Evolutionary conservation across 345 rosid genomes (phyloP), one percentile per base, ranked within the genome.

Genomic region (Ailanthus altissimus): DNA sequence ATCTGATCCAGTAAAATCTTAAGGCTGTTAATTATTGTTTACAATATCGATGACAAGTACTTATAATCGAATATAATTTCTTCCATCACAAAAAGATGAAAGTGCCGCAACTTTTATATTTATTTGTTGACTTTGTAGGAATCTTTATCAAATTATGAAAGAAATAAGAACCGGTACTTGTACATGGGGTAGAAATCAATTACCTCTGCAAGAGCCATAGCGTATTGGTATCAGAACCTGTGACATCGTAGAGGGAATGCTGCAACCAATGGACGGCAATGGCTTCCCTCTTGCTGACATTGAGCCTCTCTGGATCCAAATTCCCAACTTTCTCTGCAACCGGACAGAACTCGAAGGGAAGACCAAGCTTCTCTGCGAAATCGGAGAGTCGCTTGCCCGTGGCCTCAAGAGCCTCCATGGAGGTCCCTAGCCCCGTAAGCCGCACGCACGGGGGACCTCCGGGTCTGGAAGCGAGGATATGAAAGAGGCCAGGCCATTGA

Each of bases 401-500:
- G 11, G 98, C 95, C 59, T 92, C 94, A 14, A 96, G 92, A 23
- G 97, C 92, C 72, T 93, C 97, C 81, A 85, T 82, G 50, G 99
- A 96, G 60, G 92, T 92, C 20, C 99, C 99, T 1, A 96, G 87
- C 12, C 98, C 99, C 51, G 99, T 96, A 40, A 96, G 93, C 38
- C 97, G 89, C 75, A 96, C 98, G 77, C 83, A 91, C 20, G 99
- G 99, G 6, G 99, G 94, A 0, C 99, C 99, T 2, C 99, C 97
- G 1, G 95, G 93, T 74, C 99, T 83, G 4, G 95, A 92, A 26
- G 98, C 98, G 0, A 96, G 86, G 16, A 93, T 96, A 78, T 96
- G 99, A 66, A 96, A 96, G 20, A 96, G 84, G 18, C 98, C 99
- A 60, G 99, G 99, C 99, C 99, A 96, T 72, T 96, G 99, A 74